These are phyloP conservation scores for Dendrobium nobile DNA, from an alignment of 106 monocot genomes.

Conservation along the genomic window DNA sequence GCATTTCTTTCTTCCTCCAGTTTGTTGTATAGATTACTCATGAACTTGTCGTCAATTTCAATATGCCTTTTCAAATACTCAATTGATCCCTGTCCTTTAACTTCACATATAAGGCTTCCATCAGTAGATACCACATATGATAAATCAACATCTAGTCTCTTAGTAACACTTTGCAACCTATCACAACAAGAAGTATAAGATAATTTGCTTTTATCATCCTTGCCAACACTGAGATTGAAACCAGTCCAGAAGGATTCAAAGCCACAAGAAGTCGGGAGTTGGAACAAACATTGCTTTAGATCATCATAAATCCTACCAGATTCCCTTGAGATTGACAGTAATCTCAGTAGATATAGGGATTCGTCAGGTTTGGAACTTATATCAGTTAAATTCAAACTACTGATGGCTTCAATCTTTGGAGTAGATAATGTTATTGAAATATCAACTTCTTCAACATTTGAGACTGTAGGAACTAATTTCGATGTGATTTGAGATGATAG, in stretches of 20 bases:
- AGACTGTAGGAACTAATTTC: conserved; percentile 16
- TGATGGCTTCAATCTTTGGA: conserved; percentile 19
- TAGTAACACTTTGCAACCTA: conserved; percentile 12
- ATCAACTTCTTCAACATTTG: conserved; percentile 9
- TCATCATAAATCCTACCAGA: conserved; percentile 55
- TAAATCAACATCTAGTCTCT: conserved; percentile 33
- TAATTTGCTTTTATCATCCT: conserved; percentile 31
- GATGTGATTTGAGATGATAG: conserved; percentile 12
- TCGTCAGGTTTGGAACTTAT: conserved; percentile 10
- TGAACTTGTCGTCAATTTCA: conserved; percentile 49
- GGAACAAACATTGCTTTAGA: conserved; percentile 41
- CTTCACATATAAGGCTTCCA: conserved; percentile 34
- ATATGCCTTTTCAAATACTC: conserved; percentile 45
- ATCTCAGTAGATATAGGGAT: conserved; percentile 6
- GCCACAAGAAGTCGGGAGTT: conserved; percentile 39
- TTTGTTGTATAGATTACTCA: conserved; percentile 64
- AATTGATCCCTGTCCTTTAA: conserved; percentile 47
- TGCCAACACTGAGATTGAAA: conserved; percentile 28
- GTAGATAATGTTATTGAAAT: not conserved
- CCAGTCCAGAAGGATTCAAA: conserved; percentile 48
- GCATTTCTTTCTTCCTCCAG: conserved; percentile 93
- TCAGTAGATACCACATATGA: conserved; percentile 43
- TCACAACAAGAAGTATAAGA: conserved; percentile 17
- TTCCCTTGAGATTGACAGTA: not conserved
- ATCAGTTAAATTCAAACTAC: conserved; percentile 9